These are phyloP conservation scores for Gentiana dahurica DNA, from an alignment of 257 asterid species.

Conservation along the genomic window DNA sequence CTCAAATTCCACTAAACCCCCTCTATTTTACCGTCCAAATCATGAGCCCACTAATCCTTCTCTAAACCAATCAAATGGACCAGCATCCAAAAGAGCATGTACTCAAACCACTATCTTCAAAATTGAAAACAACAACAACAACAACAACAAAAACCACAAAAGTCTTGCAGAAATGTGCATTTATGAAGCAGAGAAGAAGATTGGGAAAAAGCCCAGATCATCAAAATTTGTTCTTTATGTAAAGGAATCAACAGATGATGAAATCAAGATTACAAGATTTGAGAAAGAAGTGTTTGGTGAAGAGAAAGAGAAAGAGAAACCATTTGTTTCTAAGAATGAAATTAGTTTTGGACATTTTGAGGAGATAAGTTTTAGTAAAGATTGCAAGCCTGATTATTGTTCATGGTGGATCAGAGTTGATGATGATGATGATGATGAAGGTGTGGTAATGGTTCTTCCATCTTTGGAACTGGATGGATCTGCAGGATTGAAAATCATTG, in stretches of 20 bases:
- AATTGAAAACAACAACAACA: slow-evolving; percentile 6
- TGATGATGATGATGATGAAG: slow-evolving; percentile 45
- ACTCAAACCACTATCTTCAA: slow-evolving; percentile 25
- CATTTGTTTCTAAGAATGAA: slow-evolving; percentile 1
- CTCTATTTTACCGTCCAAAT: slow-evolving; percentile 37
- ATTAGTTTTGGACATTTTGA: slow-evolving; percentile 17
- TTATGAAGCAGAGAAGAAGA: slow-evolving; percentile 24
- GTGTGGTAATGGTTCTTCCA: slow-evolving; percentile 33
- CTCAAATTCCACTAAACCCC: slow-evolving; percentile 20
- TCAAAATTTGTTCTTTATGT: slow-evolving; percentile 22
- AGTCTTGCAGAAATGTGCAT: slow-evolving; percentile 33
- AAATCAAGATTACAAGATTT: slow-evolving; percentile 19
- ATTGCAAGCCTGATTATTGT: slow-evolving; percentile 24
- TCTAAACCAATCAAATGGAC: slow-evolving; percentile 12
- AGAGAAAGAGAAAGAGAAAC: slow-evolving; percentile 13
- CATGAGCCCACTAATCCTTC: slow-evolving; percentile 14
- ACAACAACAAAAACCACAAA: slow-evolving; percentile 17
- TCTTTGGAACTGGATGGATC: slow-evolving; percentile 6
- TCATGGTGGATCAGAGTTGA: slow-evolving; percentile 50
- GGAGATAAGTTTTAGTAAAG: slow-evolving; percentile 28
- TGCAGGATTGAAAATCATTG: slow-evolving; percentile 20
- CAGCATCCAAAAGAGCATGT: slow-evolving; percentile 17
- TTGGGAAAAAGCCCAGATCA: slow-evolving; percentile 14
- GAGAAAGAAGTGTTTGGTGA: slow-evolving; percentile 4
- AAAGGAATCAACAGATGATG: slow-evolving; percentile 17